A percentile compares a stretch with the other conserved stretches of the same genome.
Conservation (phyloP, 1,284 basidiomycete genomes). For the Inonotus hispidus region DNA sequence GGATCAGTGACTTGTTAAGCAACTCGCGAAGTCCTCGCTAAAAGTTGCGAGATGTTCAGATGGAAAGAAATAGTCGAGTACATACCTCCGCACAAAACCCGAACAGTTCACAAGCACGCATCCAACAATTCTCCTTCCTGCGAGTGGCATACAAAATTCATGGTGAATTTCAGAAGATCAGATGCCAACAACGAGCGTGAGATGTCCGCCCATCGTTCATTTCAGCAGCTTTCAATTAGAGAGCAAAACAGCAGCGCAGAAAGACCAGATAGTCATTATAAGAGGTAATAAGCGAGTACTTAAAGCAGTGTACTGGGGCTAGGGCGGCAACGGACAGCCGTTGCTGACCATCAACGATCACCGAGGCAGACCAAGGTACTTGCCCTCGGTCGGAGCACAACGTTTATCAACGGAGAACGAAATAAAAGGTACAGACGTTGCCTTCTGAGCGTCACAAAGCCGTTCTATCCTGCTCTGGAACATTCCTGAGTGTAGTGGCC, state of each 20-base stretch:
- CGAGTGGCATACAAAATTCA: neutral
- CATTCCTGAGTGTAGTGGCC: neutral
- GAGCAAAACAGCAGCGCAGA: neutral
- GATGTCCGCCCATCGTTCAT: neutral
- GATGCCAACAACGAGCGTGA: neutral
- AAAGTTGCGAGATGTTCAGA: neutral
- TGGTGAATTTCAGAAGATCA: neutral
- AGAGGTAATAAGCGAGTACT: neutral
- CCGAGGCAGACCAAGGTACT: neutral
- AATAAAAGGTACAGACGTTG: neutral
- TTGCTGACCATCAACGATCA: neutral
- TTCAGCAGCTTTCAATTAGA: neutral
- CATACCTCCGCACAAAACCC: conserved; percentile 3
- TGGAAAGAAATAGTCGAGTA: neutral
- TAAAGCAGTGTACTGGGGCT: neutral
- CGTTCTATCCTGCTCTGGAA: neutral
- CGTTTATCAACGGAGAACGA: neutral
- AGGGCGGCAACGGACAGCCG: neutral
- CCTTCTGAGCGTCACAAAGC: neutral
- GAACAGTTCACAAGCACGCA: neutral
- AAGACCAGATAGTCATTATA: neutral
- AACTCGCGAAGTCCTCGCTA: neutral
- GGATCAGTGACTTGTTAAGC: neutral
- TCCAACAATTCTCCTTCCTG: neutral
- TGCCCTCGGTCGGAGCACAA: neutral